phyloP scores from a whole-genome alignment of 2,329 filamentous ascomycete genomes.

The Paracoccidioides brasiliensis region DNA sequence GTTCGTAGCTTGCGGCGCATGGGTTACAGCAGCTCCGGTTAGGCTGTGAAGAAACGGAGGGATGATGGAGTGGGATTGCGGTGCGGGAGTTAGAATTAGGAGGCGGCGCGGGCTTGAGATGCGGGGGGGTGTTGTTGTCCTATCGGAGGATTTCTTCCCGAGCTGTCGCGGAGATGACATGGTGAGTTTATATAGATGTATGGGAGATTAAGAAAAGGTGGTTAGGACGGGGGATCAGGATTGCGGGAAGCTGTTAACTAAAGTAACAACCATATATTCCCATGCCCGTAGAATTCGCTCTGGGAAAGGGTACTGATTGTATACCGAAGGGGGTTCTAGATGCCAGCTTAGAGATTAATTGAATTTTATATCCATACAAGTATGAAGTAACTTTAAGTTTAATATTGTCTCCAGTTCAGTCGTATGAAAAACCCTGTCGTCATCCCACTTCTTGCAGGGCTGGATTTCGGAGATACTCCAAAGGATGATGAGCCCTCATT shows the following conservation, averaged over 20 bases:
- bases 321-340: not conserved
- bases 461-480: not conserved
- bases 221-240: not conserved
- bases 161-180: slow-evolving; percentile 1
- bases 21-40: slow-evolving; percentile 21
- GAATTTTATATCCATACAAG: no score
- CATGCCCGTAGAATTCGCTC: no score
- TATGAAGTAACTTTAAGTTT: no score
- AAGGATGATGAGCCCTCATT: not conserved
- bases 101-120: slow-evolving; percentile 31
- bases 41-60: slow-evolving; percentile 26
- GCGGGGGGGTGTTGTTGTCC: slow-evolving; percentile 8
- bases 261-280: no score
- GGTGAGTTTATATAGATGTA: not conserved
- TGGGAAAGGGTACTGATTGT: not conserved
- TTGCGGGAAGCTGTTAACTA: slow-evolving; percentile 1
- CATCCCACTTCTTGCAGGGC: not conserved
- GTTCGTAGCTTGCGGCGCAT: slow-evolving; percentile 11
- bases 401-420: no score
- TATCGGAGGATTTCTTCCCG: slow-evolving; percentile 5
- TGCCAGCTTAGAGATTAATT: no score
- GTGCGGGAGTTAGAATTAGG: slow-evolving; percentile 27
- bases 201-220: not conserved
- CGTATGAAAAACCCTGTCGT: not conserved
- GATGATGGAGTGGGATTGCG: slow-evolving; percentile 24